These are phyloP conservation scores for Xylaria curta DNA, from an alignment of 495 filamentous ascomycete species.

Conservation along the genomic window DNA sequence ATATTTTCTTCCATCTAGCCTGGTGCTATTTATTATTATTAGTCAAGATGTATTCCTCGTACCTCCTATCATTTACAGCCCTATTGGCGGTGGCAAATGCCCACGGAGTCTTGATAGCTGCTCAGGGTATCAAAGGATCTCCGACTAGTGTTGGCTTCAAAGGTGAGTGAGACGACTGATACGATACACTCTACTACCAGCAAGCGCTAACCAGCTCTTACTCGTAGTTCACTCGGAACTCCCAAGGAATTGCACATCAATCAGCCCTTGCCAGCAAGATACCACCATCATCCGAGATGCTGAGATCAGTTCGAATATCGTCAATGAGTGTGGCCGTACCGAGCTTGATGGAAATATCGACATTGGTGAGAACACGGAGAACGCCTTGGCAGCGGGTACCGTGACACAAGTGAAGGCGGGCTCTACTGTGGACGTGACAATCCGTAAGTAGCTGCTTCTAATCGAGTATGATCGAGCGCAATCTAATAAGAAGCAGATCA, in stretches of 20 bases:
- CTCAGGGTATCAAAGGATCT: constrained; percentile 48
- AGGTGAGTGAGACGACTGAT: constrained; percentile 27
- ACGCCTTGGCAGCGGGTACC: constrained; percentile 48
- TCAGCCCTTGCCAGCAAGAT: constrained; percentile 60
- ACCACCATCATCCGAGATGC: constrained; percentile 60
- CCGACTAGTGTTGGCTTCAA: constrained; percentile 52
- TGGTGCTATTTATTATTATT: constrained; percentile 19
- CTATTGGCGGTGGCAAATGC: constrained; percentile 45
- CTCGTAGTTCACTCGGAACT: constrained; percentile 32
- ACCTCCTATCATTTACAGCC: constrained; percentile 42
- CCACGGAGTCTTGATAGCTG: constrained; percentile 52
- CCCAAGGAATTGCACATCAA: constrained; percentile 56
- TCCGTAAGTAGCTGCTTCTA: constrained; percentile 33
- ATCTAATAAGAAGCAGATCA: constrained; percentile 43
- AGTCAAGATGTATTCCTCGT: constrained; percentile 40
- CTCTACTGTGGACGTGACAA: constrained; percentile 47
- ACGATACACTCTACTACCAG: background rate
- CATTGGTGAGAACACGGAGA: constrained; percentile 60
- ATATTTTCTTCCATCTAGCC: constrained; percentile 6
- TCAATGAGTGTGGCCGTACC: constrained; percentile 58
- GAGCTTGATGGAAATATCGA: constrained; percentile 61
- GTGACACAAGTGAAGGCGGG: constrained; percentile 54
- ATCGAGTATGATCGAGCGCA: background rate
- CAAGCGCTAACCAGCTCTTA: background rate
- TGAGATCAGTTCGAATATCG: constrained; percentile 52